Evolutionary conservation across 2,329 filamentous ascomycete species (phyloP), one percentile per base, ranked within the genome.

Genomic region (Paramyrothecium roridum): DNA sequence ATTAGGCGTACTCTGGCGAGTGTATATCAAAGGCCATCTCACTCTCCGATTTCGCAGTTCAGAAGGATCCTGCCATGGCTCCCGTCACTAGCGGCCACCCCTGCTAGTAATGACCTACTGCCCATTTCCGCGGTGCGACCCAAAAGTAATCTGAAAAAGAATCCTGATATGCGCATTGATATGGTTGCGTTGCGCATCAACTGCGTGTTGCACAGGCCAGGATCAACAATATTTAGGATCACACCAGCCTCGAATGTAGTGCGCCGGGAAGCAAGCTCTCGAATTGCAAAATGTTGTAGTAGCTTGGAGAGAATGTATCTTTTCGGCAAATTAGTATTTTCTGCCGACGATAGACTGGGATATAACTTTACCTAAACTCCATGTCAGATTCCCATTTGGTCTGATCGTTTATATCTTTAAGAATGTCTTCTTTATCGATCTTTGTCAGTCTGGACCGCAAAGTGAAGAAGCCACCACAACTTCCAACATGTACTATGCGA

Each of bases 401-500:
- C 22, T 22, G 40, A 16, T 52, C 26, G 40, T 23, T 30, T 10
- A 47, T 16, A 20, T 48, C 19, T 34, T 50, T 13, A 22, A 52
- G 26, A 21, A 52, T 26, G 1, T 54, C 54, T 26, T 59, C 53
- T 3, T 56, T 22, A 48, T 54, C 53, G 52, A 59, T 53, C 33
- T 37, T 48, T 8, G 55, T 21, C 34, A 56, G 56, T 3, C 50
- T 53, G 8, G 48, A 49, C 45, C 55, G 46, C 12, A 22, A 22
- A 8, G 53, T 53, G 8, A 61, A 59, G 2, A 52, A 52, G 19
- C 19, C 48, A 2, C 48, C 7, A 16, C 37, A 4, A 51, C 60
- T 60, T 1, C 53, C 34, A 2, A 78, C 71, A 8, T 77, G 62
- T 1, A 66, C 63, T 8, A 80, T 54, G 12, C 68, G 68, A 17